A percentile compares a stretch with the other conserved stretches of the same genome.
These are phyloP conservation scores for Fusarium abutilonis DNA, from an alignment of 2,329 filamentous ascomycete genomes.

Conservation along the genomic window DNA sequence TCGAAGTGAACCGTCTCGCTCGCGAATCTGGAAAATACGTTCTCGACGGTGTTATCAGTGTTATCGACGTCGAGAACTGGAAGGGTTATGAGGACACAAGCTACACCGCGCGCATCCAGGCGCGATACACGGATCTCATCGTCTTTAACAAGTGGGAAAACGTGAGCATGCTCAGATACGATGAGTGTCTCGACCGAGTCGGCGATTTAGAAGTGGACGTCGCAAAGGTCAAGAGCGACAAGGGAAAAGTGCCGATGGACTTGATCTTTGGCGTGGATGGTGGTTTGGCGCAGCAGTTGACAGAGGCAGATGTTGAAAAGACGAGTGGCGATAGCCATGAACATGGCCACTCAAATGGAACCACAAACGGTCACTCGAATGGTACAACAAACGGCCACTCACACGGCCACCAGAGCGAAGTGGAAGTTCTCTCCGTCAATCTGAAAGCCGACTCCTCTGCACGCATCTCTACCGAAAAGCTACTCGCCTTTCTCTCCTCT, in stretches of 20 bases:
- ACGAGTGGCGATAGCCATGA: constrained; percentile 50
- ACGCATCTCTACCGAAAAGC: constrained; percentile 66
- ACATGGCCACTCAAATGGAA: constrained; percentile 47
- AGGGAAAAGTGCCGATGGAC: constrained; percentile 79
- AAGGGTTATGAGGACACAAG: constrained; percentile 89
- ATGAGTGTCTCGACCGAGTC: constrained; percentile 80
- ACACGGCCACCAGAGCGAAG: constrained; percentile 78
- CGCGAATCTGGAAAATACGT: constrained; percentile 75
- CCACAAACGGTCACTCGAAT: constrained; percentile 53
- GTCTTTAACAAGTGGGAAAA: constrained; percentile 94
- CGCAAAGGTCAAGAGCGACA: constrained; percentile 85
- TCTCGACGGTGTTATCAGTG: constrained; percentile 87
- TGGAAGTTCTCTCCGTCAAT: constrained; percentile 89
- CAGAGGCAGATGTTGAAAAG: constrained; percentile 51
- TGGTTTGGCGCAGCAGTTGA: constrained; percentile 71
- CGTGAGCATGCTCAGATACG: constrained; percentile 77
- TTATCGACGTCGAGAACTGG: constrained; percentile 97
- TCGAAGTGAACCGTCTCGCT: constrained; percentile 85
- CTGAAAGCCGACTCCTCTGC: constrained; percentile 59
- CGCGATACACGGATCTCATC: constrained; percentile 87
- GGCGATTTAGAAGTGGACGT: constrained; percentile 83
- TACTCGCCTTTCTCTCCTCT: constrained; percentile 72
- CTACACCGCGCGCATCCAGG: constrained; percentile 88
- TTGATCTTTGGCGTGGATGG: constrained; percentile 90
- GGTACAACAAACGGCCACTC: constrained; percentile 53